Evolutionary conservation across 106 monocot genomes (phyloP).

Genomic region (Ottelia alismoides): DNA sequence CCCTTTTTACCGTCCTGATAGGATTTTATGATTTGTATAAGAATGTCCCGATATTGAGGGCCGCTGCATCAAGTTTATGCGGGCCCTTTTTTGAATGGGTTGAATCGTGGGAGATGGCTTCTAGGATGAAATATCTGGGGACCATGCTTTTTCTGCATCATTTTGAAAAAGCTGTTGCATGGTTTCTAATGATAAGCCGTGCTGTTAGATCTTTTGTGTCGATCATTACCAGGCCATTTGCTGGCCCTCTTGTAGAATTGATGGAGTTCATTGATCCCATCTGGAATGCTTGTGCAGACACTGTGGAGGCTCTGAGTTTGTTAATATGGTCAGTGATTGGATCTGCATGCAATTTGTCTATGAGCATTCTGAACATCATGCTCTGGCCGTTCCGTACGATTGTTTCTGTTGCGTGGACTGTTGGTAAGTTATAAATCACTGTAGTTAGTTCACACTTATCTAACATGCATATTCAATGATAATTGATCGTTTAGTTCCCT

Average conservation of each 20-base stretch:
- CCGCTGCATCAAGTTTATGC: slow-evolving; percentile 72
- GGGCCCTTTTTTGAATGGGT: slow-evolving; percentile 94
- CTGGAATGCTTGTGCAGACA: slow-evolving; percentile 53
- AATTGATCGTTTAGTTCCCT: background rate
- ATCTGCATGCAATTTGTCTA: slow-evolving; percentile 31
- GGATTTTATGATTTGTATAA: slow-evolving; percentile 98
- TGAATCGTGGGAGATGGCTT: slow-evolving; percentile 97
- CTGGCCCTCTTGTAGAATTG: slow-evolving; percentile 54
- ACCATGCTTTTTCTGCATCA: slow-evolving; percentile 98
- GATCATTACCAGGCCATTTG: slow-evolving; percentile 51
- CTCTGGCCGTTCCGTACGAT: slow-evolving; percentile 69
- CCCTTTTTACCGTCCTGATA: slow-evolving; percentile 74
- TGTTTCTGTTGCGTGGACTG: slow-evolving; percentile 27
- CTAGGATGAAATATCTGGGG: slow-evolving; percentile 79
- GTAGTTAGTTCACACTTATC: background rate
- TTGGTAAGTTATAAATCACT: slow-evolving; percentile 35
- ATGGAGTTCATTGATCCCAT: slow-evolving; percentile 48
- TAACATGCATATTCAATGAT: background rate
- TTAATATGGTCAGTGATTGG: slow-evolving; percentile 35
- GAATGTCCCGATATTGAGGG: slow-evolving; percentile 83
- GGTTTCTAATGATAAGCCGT: slow-evolving; percentile 51
- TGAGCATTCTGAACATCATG: slow-evolving; percentile 35
- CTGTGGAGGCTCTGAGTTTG: slow-evolving; percentile 33
- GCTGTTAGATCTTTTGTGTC: slow-evolving; percentile 44
- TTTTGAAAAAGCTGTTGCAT: slow-evolving; percentile 69